phyloP scores from a whole-genome alignment of 139 green algal species.

The Yamagishiella unicocca region DNA sequence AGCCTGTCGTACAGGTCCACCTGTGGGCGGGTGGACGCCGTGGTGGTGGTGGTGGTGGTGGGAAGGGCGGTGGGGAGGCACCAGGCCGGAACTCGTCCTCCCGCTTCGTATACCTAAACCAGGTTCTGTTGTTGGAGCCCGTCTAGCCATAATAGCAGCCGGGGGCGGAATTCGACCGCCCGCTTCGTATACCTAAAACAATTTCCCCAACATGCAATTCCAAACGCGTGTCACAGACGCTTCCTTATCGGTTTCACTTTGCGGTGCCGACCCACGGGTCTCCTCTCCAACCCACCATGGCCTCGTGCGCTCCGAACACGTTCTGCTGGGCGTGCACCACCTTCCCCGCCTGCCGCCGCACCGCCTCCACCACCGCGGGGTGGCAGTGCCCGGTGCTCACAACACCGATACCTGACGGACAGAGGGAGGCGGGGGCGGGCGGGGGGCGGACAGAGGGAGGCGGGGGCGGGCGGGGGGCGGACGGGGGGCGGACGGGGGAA shows the following conservation, averaged over 20 bases:
- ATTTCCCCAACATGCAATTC: no score
- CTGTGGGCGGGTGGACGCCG: not conserved
- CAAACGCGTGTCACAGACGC: no score
- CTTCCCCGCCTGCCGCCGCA: slow-evolving; percentile 75
- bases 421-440: no score
- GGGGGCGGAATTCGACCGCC: no score
- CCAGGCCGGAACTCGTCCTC: no score
- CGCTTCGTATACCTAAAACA: no score
- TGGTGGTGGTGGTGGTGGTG: not conserved
- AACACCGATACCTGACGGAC: slow-evolving; percentile 78
- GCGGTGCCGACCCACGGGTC: no score
- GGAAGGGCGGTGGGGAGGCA: not conserved
- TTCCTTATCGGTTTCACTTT: no score
- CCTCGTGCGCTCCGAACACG: slow-evolving; percentile 69
- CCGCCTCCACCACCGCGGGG: slow-evolving; percentile 82
- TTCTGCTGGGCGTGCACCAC: slow-evolving; percentile 91
- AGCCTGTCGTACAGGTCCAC: slow-evolving; percentile 36
- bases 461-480: not conserved
- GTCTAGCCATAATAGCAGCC: no score
- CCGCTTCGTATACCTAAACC: no score
- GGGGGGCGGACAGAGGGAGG: not conserved
- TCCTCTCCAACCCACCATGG: slow-evolving; percentile 25
- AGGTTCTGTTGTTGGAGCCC: no score
- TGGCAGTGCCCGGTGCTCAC: slow-evolving; percentile 89
- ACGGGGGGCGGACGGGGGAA: not conserved